Evolutionary conservation across 257 asterid species (phyloP).

Genomic region (Solanum ossicruentum): DNA sequence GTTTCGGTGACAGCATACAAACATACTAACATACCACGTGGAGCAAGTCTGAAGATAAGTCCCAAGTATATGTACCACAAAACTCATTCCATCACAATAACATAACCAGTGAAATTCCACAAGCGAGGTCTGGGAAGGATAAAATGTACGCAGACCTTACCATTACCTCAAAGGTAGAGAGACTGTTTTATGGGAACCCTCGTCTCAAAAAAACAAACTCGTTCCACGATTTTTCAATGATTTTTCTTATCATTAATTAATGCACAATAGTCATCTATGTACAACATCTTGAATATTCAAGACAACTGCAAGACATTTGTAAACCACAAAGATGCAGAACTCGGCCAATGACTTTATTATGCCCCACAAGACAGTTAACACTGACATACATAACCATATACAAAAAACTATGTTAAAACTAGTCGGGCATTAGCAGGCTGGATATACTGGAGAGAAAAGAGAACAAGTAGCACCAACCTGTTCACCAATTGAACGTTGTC

Average conservation of each 20-base stretch:
- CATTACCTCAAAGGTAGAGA: too few species aligned
- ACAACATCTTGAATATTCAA: background rate
- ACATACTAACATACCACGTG: background rate
- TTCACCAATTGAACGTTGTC: conserved; percentile 5
- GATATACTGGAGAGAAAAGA: background rate
- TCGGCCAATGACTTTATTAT: background rate
- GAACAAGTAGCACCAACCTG: conserved; percentile 22
- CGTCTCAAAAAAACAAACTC: too few species aligned
- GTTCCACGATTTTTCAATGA: background rate
- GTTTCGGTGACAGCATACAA: background rate
- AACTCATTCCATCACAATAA: too few species aligned
- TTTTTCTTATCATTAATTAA: background rate
- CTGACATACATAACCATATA: background rate
- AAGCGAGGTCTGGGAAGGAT: too few species aligned
- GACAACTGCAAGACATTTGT: background rate
- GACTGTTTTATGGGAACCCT: too few species aligned
- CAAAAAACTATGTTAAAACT: background rate
- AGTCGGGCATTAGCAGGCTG: background rate
- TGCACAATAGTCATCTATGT: background rate
- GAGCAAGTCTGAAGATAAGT: background rate
- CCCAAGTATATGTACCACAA: background rate
- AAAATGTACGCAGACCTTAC: too few species aligned
- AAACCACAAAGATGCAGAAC: background rate
- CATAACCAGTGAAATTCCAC: too few species aligned
- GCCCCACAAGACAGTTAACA: background rate